Percentiles rank a stretch among this genome's conserved stretches.
phyloP scores from a whole-genome alignment of 805 yeast species.

The Barnettozyma botsteinii region DNA sequence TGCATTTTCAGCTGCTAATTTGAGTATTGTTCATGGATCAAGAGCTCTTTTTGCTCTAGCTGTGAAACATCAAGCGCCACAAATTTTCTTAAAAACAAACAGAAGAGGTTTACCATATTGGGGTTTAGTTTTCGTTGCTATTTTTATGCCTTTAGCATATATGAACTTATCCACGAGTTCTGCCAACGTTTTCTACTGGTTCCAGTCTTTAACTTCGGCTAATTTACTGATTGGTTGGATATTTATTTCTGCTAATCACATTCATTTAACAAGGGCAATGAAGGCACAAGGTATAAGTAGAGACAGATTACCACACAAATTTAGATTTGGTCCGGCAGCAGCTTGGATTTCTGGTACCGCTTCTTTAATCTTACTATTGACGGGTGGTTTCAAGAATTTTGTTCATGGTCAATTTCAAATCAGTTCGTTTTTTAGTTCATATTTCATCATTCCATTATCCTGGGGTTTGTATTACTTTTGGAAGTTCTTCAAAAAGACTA shows the following conservation, averaged over 20 bases:
- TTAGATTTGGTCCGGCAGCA: constrained; percentile 23
- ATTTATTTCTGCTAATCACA: constrained; percentile 27
- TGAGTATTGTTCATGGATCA: constrained; percentile 25
- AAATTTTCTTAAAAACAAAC: constrained; percentile 27
- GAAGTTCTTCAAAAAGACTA: constrained; percentile 29
- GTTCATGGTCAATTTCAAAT: constrained; percentile 25
- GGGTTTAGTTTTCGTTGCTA: constrained; percentile 24
- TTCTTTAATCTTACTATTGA: constrained; percentile 25
- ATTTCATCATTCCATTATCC: constrained; percentile 22
- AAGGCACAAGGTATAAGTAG: constrained; percentile 34
- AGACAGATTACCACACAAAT: constrained; percentile 29
- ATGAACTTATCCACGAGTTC: constrained; percentile 25
- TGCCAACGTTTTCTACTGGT: constrained; percentile 30
- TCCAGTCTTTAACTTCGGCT: constrained; percentile 29
- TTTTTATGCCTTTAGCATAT: constrained; percentile 31
- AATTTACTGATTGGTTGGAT: constrained; percentile 29
- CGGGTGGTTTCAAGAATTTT: constrained; percentile 32
- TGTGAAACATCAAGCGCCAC: constrained; percentile 33
- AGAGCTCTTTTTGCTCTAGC: constrained; percentile 33
- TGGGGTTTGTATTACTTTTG: constrained; percentile 26
- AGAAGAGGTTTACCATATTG: constrained; percentile 31
- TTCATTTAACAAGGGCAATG: constrained; percentile 29
- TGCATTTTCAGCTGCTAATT: constrained; percentile 35
- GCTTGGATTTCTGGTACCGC: constrained; percentile 28
- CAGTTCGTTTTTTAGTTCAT: constrained; percentile 9